A percentile compares a stretch with the other conserved stretches of the same genome.
These are phyloP conservation scores for Blastomyces silverae DNA, from an alignment of 2,329 filamentous ascomycete species.

Conservation along the genomic window DNA sequence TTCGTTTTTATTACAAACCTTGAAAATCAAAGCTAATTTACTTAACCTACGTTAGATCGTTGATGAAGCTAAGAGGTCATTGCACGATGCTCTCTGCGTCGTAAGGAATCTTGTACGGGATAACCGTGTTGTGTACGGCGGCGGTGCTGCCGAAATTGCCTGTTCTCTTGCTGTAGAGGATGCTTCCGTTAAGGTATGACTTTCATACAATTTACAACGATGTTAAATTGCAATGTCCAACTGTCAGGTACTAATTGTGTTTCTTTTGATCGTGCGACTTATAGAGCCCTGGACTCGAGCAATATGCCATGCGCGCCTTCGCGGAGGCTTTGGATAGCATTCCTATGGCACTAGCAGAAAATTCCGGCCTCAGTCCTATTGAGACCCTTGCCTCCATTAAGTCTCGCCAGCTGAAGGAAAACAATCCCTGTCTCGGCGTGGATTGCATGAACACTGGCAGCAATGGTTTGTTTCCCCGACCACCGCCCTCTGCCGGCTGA, in stretches of 20 bases:
- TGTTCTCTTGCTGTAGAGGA: slow-evolving; percentile 96
- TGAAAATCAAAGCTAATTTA: slow-evolving; percentile 10
- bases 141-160: slow-evolving; percentile 92
- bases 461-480: slow-evolving; percentile 55
- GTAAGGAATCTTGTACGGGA: slow-evolving; percentile 93
- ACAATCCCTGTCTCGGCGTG: slow-evolving; percentile 72
- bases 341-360: slow-evolving; percentile 94
- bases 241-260: slow-evolving; percentile 3
- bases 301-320: slow-evolving; percentile 98
- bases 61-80: slow-evolving; percentile 93
- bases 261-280: slow-evolving; percentile 10
- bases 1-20: background rate
- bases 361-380: slow-evolving; percentile 92
- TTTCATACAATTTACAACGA: background rate
- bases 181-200: slow-evolving; percentile 66
- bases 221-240: background rate
- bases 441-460: slow-evolving; percentile 95
- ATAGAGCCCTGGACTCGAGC: slow-evolving; percentile 86
- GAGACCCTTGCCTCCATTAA: slow-evolving; percentile 92
- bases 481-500: background rate
- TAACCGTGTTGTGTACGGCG: slow-evolving; percentile 95
- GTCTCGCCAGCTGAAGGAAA: slow-evolving; percentile 88
- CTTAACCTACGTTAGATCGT: slow-evolving; percentile 61
- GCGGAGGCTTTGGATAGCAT: slow-evolving; percentile 88
- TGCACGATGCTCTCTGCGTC: slow-evolving; percentile 95